phyloP scores from a whole-genome alignment of 2,329 filamentous ascomycete genomes.

The Diaporthe sp. region DNA sequence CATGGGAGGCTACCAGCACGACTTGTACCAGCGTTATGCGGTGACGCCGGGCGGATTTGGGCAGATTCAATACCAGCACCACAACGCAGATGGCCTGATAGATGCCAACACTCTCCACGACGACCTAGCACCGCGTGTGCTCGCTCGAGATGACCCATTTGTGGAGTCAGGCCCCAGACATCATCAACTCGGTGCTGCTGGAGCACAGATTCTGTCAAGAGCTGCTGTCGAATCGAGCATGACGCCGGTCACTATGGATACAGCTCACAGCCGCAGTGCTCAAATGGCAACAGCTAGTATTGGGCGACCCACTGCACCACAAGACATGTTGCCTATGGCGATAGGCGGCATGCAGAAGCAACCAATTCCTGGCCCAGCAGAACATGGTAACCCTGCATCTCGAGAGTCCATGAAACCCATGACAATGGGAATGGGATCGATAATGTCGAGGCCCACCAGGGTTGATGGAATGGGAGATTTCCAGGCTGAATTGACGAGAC shows the following conservation, averaged over 20 bases:
- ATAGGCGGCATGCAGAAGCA: conserved; percentile 12
- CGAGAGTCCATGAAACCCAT: conserved; percentile 8
- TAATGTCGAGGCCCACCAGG: not conserved
- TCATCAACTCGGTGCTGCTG: not conserved
- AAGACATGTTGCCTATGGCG: not conserved
- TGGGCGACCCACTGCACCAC: not conserved
- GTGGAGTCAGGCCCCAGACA: not conserved
- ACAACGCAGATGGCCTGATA: not conserved
- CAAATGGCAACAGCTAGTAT: not conserved
- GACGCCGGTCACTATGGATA: not conserved
- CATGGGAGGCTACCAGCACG: not conserved
- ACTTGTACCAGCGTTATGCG: not conserved
- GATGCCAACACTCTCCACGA: not conserved
- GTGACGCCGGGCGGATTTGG: not conserved
- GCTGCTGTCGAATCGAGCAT: not conserved
- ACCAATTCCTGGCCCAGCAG: not conserved
- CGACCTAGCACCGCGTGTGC: conserved; percentile 1
- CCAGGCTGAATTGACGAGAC: not conserved
- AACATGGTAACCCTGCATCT: too few relatives aligned
- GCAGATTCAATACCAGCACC: not conserved
- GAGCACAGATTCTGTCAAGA: conserved; percentile 1
- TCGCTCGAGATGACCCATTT: conserved; percentile 16
- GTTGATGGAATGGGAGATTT: not conserved
- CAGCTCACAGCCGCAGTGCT: not conserved
- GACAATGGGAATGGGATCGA: not conserved